Evolutionary conservation across 2,329 filamentous ascomycete genomes (phyloP).

Genomic region (Fusarium incarnatum): DNA sequence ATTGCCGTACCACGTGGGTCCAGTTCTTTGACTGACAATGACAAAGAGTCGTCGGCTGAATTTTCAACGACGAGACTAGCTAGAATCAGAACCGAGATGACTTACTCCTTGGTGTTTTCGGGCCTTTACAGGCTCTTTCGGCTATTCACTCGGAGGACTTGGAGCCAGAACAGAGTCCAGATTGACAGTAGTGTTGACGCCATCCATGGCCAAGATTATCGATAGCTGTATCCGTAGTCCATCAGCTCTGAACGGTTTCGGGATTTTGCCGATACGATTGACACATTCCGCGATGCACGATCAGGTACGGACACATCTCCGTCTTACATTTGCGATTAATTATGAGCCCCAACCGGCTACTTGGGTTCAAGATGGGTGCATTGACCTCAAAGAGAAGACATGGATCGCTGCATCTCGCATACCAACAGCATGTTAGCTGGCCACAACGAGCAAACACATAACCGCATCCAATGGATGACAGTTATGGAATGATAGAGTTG

Average conservation of each 20-base stretch:
- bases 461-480: conserved; percentile 10
- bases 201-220: conserved; percentile 20
- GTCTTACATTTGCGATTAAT: conserved; percentile 12
- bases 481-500: conserved; percentile 7
- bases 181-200: conserved; percentile 40
- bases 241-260: not conserved
- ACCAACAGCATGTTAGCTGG: conserved; percentile 27
- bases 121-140: conserved; percentile 34
- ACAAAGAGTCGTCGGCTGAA: conserved; percentile 22
- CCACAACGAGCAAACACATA: conserved; percentile 19
- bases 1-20: conserved; percentile 42
- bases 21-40: conserved; percentile 17
- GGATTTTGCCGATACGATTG: not conserved
- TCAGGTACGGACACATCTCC: not conserved
- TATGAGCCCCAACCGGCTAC: conserved; percentile 29
- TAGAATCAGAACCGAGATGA: conserved; percentile 41
- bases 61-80: not conserved
- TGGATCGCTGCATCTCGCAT: conserved; percentile 34
- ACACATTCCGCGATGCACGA: not conserved
- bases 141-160: conserved; percentile 27
- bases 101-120: conserved; percentile 30
- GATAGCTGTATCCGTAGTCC: not conserved
- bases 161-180: conserved; percentile 17
- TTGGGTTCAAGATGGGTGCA: conserved; percentile 41
- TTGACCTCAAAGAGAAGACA: conserved; percentile 36